Evolutionary conservation across 1,284 basidiomycete genomes (phyloP), one percentile per base, ranked within the genome.

Genomic region (Ceratobasidium sp.): DNA sequence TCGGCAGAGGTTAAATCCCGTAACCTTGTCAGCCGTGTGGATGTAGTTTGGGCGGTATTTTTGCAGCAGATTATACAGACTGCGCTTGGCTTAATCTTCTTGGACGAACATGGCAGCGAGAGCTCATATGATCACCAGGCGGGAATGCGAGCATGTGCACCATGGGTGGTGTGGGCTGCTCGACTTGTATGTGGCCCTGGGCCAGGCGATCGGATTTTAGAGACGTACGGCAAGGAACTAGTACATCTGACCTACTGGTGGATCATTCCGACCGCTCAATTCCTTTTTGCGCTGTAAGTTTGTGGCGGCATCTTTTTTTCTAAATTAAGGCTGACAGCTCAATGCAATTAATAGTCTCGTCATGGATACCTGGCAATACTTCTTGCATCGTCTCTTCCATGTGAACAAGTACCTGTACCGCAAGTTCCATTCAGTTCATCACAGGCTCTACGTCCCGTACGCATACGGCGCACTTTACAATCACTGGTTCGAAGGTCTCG

Each of bases 291-390:
- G 38, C 94, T 97, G 96, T 97, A 83, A 85, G 96, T 91, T 33
- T 33, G 28, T 66, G 28, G 6, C 68, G 48, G 7, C 59, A 38
- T 23, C 64, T 50, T 46, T 77, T 54, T 23, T 42, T 17, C 48
- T 74, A 65, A 78, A 81, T 44, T 44, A 62, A 33, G 79, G 68
- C 57, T 50, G 64, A 78, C 61, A 20, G 9, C 10, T 26, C 33
- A n/a, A 54, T 48, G 20, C 3, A 33, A 46, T 28, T 40, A 33
- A 33, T 80, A 98, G 96, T 87, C 94, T 98, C 84, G 84, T 97
- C 79, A 94, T 99, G 83, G 97, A 99, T 86, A 96, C 97, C 46
- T 99, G 96, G 96, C 96, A 99, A 86, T 99, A 99, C 86, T 96
- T 96, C 86, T 88, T 96, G 54, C 97, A 99, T 84, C 95, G 98